These are phyloP conservation scores for Neolecta irregularis DNA, from an alignment of 1,139 yeast species.

Conservation along the genomic window DNA sequence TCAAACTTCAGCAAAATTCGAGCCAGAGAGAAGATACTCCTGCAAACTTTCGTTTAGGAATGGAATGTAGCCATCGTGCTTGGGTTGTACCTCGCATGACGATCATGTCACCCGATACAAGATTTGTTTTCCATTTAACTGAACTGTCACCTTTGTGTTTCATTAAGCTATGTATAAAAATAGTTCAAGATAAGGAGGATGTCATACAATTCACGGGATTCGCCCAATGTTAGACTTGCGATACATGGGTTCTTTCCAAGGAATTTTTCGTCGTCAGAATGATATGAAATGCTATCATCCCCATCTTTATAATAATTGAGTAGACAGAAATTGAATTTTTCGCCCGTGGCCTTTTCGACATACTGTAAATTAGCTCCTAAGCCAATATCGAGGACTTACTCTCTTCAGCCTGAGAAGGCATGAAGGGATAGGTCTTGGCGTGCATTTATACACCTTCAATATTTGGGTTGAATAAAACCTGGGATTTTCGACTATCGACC, in stretches of 20 bases:
- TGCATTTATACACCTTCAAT: conserved; percentile 5
- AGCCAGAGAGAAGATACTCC: too few species aligned
- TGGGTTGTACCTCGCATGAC: conserved; percentile 8
- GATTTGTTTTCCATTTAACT: neutral
- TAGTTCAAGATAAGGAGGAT: too few species aligned
- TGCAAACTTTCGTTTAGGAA: conserved; percentile 7
- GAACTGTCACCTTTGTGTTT: conserved; percentile 5
- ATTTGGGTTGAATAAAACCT: too few species aligned
- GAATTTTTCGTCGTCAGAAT: conserved; percentile 11
- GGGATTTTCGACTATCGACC: too few species aligned
- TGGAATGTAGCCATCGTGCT: conserved; percentile 7
- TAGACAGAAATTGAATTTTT: conserved; percentile 7
- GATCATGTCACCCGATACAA: conserved; percentile 8
- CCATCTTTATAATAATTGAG: conserved; percentile 10
- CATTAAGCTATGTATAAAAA: too few species aligned
- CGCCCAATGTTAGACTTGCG: conserved; percentile 8
- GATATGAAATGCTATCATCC: conserved; percentile 10
- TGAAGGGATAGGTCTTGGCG: conserved; percentile 8
- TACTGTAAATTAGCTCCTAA: too few species aligned
- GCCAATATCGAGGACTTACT: too few species aligned
- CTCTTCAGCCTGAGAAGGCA: conserved; percentile 5
- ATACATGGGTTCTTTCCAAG: conserved; percentile 8
- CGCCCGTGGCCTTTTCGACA: conserved; percentile 6
- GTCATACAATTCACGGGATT: conserved; percentile 7
- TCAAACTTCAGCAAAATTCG: too few species aligned